Conservation (phyloP, 1,284 basidiomycete genomes). For the Trichosporon sp. region DNA sequence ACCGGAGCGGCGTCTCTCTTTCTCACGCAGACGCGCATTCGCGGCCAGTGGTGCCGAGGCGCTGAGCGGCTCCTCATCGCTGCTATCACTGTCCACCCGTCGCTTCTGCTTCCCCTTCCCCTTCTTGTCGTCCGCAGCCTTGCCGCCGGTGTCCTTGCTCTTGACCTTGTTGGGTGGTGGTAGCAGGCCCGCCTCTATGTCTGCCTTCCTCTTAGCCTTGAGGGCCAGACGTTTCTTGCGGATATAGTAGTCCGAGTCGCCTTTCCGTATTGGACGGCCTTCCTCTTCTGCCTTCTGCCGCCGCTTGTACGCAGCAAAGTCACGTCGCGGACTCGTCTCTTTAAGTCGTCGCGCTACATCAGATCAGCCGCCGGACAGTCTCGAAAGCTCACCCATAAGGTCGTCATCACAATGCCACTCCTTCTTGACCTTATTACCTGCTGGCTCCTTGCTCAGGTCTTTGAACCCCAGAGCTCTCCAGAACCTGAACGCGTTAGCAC, state of each 20-base stretch:
- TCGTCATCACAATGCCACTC: conserved; percentile 19
- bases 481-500: conserved; percentile 21
- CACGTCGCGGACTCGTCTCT: conserved; percentile 18
- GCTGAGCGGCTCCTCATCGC: neutral
- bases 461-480: conserved; percentile 22
- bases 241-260: conserved; percentile 34
- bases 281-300: conserved; percentile 24
- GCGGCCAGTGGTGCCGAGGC: neutral
- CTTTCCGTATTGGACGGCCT: conserved; percentile 20
- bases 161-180: neutral
- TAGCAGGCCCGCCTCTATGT: neutral
- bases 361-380: neutral
- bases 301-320: conserved; percentile 23
- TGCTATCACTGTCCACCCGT: neutral
- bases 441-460: conserved; percentile 21
- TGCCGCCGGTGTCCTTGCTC: neutral
- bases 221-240: conserved; percentile 13
- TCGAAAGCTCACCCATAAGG: conserved; percentile 22
- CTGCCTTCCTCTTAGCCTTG: conserved; percentile 9
- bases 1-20: neutral
- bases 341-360: neutral
- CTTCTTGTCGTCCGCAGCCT: neutral
- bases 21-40: neutral
- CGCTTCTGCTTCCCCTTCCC: neutral
- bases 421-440: conserved; percentile 20